These are phyloP conservation scores for Withania somnifera DNA, from an alignment of 305 asterid genomes.

Conservation along the genomic window DNA sequence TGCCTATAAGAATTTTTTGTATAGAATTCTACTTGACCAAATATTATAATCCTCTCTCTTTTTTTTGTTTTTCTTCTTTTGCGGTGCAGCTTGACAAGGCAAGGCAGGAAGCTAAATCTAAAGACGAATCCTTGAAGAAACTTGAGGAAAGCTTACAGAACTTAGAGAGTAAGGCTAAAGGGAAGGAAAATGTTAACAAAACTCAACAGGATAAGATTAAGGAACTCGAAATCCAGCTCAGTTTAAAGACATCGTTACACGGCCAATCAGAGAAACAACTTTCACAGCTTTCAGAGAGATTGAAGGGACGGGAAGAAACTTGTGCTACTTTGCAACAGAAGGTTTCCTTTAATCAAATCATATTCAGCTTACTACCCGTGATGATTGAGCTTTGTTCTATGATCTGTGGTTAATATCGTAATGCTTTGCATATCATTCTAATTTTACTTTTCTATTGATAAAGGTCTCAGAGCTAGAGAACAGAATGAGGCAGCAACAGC, in stretches of 20 bases:
- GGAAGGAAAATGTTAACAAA: constrained; percentile 53
- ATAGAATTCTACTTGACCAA: background rate
- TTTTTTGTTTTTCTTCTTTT: background rate
- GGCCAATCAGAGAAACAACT: constrained; percentile 62
- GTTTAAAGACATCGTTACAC: constrained; percentile 40
- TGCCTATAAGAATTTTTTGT: background rate
- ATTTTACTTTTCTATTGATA: constrained; percentile 4
- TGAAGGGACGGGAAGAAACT: constrained; percentile 67
- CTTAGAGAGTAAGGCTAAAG: constrained; percentile 56
- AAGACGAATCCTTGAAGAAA: constrained; percentile 57
- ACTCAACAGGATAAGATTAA: constrained; percentile 51
- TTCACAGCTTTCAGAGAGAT: constrained; percentile 50
- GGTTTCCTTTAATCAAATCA: constrained; percentile 27
- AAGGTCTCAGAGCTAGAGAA: constrained; percentile 70
- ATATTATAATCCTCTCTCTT: background rate
- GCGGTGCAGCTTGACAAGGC: constrained; percentile 53
- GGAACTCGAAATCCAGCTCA: constrained; percentile 55
- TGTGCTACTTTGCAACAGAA: constrained; percentile 64
- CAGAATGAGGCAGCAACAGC: constrained; percentile 54
- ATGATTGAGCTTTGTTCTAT: background rate
- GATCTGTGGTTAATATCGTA: background rate
- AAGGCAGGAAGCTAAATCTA: constrained; percentile 46
- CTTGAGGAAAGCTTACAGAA: constrained; percentile 55
- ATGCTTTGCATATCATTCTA: background rate
- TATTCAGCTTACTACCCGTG: background rate